Percentiles rank a stretch among this genome's conserved stretches.
Evolutionary conservation across 177 flowering plant species (phyloP).

Genomic region (Tripterygium wilfordii): DNA sequence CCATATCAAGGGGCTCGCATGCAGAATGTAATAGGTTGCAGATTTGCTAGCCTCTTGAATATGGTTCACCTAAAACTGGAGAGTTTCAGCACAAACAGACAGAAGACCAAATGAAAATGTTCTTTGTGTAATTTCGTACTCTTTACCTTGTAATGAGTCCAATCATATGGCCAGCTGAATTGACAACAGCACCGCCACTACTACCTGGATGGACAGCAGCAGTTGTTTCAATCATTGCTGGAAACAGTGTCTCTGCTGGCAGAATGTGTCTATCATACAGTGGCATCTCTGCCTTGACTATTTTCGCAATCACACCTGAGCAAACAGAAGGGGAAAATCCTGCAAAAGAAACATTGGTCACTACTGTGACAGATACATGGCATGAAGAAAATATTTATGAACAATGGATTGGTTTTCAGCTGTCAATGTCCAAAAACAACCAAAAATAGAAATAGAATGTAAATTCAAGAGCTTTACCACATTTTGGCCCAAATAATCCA

Average conservation of each 20-base stretch:
- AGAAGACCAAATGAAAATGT: no score
- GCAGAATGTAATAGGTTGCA: no score
- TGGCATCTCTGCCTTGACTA: slow-evolving; percentile 53
- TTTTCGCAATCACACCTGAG: slow-evolving; percentile 72
- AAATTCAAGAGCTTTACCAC: slow-evolving; percentile 45
- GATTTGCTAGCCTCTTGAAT: no score
- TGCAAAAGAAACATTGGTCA: no score
- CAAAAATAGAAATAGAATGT: neutral
- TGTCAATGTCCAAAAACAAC: no score
- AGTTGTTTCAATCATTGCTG: slow-evolving; percentile 92
- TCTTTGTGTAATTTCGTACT: no score
- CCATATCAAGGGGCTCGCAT: no score
- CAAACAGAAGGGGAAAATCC: slow-evolving; percentile 66
- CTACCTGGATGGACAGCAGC: slow-evolving; percentile 97
- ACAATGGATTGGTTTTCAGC: no score
- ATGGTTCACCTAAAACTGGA: no score
- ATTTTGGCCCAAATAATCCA: slow-evolving; percentile 89
- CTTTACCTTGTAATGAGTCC: slow-evolving; percentile 98
- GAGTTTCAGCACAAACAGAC: no score
- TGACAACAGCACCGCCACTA: slow-evolving; percentile 93
- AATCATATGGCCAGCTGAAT: slow-evolving; percentile 76
- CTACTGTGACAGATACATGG: no score
- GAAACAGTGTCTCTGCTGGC: slow-evolving; percentile 21
- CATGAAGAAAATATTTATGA: no score
- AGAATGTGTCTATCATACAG: slow-evolving; percentile 16